Conservation (phyloP, 1,139 yeast species). For the Debaryomycetaceae sp. region DNA sequence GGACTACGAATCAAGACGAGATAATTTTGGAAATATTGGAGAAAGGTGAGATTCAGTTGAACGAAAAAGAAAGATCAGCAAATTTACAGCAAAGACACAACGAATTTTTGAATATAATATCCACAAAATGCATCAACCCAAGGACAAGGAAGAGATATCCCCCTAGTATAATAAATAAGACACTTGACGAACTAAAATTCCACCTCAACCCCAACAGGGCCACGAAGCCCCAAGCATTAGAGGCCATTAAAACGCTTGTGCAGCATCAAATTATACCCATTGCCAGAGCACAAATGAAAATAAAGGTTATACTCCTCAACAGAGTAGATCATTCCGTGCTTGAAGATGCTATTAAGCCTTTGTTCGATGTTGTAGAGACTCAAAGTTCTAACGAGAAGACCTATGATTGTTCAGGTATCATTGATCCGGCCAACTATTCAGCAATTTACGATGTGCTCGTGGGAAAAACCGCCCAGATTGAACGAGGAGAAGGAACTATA, state of each 20-base stretch:
- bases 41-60: conserved; percentile 91
- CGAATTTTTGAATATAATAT: conserved; percentile 78
- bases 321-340: conserved; percentile 48
- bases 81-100: conserved; percentile 73
- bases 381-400: conserved; percentile 43
- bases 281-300: conserved; percentile 91
- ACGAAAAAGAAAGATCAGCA: conserved; percentile 87
- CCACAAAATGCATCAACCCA: conserved; percentile 91
- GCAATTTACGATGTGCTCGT: conserved; percentile 61
- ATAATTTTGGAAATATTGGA: conserved; percentile 77
- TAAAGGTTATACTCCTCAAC: conserved; percentile 53
- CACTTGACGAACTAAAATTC: conserved; percentile 74
- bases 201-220: conserved; percentile 76
- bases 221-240: conserved; percentile 87
- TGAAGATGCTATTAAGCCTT: conserved; percentile 47
- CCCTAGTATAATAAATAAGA: conserved; percentile 89
- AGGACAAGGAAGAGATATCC: conserved; percentile 87
- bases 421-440: conserved; percentile 87
- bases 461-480: conserved; percentile 47
- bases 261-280: conserved; percentile 85
- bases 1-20: conserved; percentile 68
- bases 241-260: conserved; percentile 78
- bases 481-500: conserved; percentile 57
- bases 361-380: conserved; percentile 52
- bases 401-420: conserved; percentile 67